Conservation (phyloP, 2,329 filamentous ascomycete species). For the Trichoderma cornu-damae region DNA sequence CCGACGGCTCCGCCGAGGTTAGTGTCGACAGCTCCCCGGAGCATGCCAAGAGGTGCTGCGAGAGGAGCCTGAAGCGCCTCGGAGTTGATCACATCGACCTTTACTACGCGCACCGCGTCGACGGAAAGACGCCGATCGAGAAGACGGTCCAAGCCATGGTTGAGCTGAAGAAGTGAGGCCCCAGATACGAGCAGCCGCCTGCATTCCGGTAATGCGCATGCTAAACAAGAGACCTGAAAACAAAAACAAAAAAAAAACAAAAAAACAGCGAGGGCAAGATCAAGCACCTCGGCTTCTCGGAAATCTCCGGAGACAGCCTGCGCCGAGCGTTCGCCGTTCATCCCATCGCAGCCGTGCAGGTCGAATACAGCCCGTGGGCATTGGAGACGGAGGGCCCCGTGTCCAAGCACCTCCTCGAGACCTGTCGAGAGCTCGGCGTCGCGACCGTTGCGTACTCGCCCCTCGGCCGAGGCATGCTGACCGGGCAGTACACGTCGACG, state of each 20-base stretch:
- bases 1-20: not conserved
- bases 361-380: constrained; percentile 50
- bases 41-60: constrained; percentile 23
- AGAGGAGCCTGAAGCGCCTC: constrained; percentile 42
- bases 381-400: constrained; percentile 54
- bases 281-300: constrained; percentile 51
- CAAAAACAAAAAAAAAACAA: too few relatives aligned
- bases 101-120: constrained; percentile 49
- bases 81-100: constrained; percentile 52
- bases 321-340: constrained; percentile 47
- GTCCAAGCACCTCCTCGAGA: constrained; percentile 44
- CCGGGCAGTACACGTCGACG: constrained; percentile 42
- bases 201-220: too few relatives aligned
- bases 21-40: constrained; percentile 5
- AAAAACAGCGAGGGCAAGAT: constrained; percentile 47
- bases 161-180: constrained; percentile 36
- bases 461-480: constrained; percentile 54
- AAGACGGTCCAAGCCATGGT: constrained; percentile 48
- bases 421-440: constrained; percentile 53
- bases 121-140: constrained; percentile 43
- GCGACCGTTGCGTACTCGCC: constrained; percentile 55
- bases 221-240: not conserved
- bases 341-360: constrained; percentile 47
- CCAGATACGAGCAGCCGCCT: too few relatives aligned
- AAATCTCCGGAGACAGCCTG: constrained; percentile 45